Evolutionary conservation across 2,329 filamentous ascomycete species (phyloP).

Genomic region (Tolypocladium album): DNA sequence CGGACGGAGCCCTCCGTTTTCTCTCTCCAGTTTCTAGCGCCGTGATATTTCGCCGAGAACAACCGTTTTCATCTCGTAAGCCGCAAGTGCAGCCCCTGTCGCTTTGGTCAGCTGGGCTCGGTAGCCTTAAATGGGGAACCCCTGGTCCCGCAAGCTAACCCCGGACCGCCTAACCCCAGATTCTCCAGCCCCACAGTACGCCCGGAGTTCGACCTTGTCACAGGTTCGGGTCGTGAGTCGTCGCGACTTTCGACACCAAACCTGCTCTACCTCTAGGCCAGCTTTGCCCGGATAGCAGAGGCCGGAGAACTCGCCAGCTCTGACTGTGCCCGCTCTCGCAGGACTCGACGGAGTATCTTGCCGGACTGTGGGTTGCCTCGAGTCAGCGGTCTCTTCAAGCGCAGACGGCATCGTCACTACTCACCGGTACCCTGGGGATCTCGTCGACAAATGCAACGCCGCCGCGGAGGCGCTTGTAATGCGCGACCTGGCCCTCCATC

Average conservation of each 20-base stretch:
- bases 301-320: background rate
- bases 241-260: too few relatives aligned
- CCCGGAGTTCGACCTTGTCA: background rate
- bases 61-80: background rate
- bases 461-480: background rate
- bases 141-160: background rate
- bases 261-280: background rate
- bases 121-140: background rate
- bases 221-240: background rate
- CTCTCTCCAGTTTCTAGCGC: background rate
- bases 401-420: background rate
- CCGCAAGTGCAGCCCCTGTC: background rate
- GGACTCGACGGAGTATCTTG: background rate
- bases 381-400: background rate
- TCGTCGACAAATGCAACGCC: background rate
- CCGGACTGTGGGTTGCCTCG: background rate
- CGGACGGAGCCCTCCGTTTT: background rate
- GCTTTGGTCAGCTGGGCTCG: background rate
- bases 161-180: background rate
- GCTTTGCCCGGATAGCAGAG: background rate
- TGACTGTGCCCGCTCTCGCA: background rate
- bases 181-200: background rate
- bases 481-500: constrained; percentile 2
- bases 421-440: background rate
- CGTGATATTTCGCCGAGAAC: background rate